Evolutionary conservation across 2,329 filamentous ascomycete species (phyloP).

Genomic region (Botrytis cinerea): DNA sequence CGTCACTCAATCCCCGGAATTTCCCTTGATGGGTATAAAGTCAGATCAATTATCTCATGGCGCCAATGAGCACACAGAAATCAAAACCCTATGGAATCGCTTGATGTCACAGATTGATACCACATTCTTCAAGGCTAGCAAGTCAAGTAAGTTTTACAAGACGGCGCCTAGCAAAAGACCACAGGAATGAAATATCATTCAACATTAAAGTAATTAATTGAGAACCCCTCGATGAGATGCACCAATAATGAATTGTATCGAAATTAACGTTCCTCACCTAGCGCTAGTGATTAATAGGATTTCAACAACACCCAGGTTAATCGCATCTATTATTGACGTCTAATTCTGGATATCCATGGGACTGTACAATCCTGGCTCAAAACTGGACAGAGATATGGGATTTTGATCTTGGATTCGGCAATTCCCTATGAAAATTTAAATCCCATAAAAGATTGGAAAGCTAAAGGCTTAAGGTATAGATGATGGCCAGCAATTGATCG

Average conservation of each 20-base stretch:
- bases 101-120: conserved; percentile 20
- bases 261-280: neutral
- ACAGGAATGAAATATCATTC: neutral
- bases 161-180: neutral
- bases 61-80: neutral
- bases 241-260: neutral
- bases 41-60: neutral
- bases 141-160: neutral
- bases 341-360: neutral
- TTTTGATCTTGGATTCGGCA: neutral
- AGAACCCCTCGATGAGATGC: neutral
- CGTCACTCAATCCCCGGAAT: conserved; percentile 16
- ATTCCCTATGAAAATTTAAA: neutral
- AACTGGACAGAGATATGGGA: neutral
- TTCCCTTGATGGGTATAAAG: conserved; percentile 6
- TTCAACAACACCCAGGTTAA: neutral
- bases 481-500: neutral
- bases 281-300: neutral
- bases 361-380: neutral
- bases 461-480: too few species aligned
- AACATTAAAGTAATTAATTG: neutral
- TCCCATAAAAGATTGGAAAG: neutral
- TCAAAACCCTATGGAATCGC: conserved; percentile 5
- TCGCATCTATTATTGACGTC: neutral
- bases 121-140: neutral